Evolutionary conservation across 768 basidiomycete species (phyloP), one percentile per base, ranked within the genome.

Genomic region (Lactarius pseudohatsudake): DNA sequence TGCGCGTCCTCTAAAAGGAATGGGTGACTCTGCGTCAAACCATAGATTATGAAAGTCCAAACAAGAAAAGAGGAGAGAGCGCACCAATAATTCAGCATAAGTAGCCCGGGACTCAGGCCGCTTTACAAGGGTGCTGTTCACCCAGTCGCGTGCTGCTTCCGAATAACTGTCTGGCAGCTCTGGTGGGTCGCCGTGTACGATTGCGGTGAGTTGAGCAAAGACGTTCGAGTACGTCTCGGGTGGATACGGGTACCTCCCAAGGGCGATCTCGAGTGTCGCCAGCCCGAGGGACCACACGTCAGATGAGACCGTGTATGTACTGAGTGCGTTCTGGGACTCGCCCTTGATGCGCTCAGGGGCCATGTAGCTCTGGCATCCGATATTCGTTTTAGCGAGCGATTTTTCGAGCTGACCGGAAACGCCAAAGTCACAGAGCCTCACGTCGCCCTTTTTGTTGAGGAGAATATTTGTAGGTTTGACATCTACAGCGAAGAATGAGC

Each of bases 281-380:
- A 98, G 82, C 15, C 96, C 96, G 26, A 98, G 86, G 8, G 95
- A 97, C 96, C 96, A 99, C 16, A 99, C 91, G 74, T 99, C 97
- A 11, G 95, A 96, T 6, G 95, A 91, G 62, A 98, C 95, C 22
- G 95, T 95, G 78, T 99, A 99, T 4, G 94, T 92, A 38, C 90
- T 87, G 57, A 90, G 79, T 64, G 90, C 87, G 73, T 91, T 90
- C 73, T 88, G 87, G 1, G 92, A 94, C 77, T 97, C 96, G 63
- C 96, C 95, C 74, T 92, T 90, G 74, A 99, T 98, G 34, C 97
- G 89, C 74, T 99, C 96, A 45, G 96, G 97, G 57, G 96, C 96
- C 95, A 99, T 98, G 77, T 99, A 99, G 67, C 87, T 90, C 76
- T 99, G 97, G 75, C 97, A 99, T 8, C 97, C 97, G 45, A 99